phyloP scores from a whole-genome alignment of 2,329 filamentous ascomycete genomes.

The Conoideocrella luteorostrata region DNA sequence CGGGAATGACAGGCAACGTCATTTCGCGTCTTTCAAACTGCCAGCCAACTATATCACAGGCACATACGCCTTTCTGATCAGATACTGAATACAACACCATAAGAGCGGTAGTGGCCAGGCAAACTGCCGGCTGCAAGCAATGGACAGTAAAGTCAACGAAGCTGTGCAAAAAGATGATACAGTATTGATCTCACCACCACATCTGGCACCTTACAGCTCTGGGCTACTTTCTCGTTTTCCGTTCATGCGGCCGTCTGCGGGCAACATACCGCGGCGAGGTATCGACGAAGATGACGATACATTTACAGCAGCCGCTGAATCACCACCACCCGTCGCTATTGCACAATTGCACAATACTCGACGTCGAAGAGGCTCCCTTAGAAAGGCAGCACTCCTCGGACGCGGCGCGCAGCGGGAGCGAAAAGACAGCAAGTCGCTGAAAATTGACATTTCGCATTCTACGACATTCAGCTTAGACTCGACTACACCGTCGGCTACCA shows the following conservation, averaged over 20 bases:
- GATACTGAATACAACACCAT: no score
- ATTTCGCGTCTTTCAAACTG: no score
- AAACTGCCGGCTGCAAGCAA: not conserved
- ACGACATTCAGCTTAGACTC: conserved; percentile 16
- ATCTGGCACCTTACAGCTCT: conserved; percentile 50
- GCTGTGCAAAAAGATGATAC: conserved; percentile 7
- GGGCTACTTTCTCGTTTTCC: conserved; percentile 63
- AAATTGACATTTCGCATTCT: conserved; percentile 33
- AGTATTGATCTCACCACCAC: conserved; percentile 15
- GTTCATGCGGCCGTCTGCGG: conserved; percentile 50
- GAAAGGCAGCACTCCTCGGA: conserved; percentile 79
- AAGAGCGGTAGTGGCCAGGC: no score
- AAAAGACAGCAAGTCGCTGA: conserved; percentile 43
- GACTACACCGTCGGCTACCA: conserved; percentile 15
- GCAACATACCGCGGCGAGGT: conserved; percentile 20
- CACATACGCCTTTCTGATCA: no score
- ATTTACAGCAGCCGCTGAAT: conserved; percentile 18
- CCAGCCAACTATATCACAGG: no score
- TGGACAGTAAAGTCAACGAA: conserved; percentile 7
- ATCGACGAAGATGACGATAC: conserved; percentile 26
- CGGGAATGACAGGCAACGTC: no score
- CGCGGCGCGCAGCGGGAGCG: conserved; percentile 59
- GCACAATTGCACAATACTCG: conserved; percentile 46
- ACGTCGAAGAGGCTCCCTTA: conserved; percentile 73
- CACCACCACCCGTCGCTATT: conserved; percentile 17